Evolutionary conservation across 169 alveolate species (phyloP).

Genomic region (Plasmodium ovale): DNA sequence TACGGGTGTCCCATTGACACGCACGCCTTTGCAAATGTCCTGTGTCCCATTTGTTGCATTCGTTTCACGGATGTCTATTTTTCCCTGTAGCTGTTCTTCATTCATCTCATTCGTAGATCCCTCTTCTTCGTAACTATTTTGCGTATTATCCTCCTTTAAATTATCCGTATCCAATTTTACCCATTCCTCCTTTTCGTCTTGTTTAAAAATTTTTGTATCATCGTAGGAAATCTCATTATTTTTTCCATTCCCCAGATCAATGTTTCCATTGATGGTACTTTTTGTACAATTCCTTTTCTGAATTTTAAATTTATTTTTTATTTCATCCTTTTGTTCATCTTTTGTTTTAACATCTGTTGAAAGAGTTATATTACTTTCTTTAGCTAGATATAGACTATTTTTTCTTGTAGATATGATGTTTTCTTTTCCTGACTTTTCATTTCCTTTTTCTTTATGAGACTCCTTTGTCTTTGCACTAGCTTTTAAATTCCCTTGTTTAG

Average conservation of each 20-base stretch:
- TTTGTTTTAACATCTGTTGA: not conserved
- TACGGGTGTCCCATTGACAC: no score
- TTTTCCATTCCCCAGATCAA: not conserved
- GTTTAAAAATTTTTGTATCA: not conserved
- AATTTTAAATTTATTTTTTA: slow-evolving; percentile 5
- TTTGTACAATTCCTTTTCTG: slow-evolving; percentile 7
- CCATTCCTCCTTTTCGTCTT: not conserved
- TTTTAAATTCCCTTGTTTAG: not conserved
- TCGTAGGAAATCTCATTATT: not conserved
- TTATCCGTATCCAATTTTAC: no score
- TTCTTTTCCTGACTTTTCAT: slow-evolving; percentile 6
- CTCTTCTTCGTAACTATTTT: not conserved
- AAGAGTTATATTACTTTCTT: not conserved
- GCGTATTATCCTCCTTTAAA: no score
- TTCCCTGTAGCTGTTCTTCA: no score
- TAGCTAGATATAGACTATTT: not conserved
- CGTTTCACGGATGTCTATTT: no score
- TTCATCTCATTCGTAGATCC: no score
- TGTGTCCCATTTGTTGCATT: no score
- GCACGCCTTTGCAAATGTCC: no score
- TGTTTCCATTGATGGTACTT: slow-evolving; percentile 11
- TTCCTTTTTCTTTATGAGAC: slow-evolving; percentile 10
- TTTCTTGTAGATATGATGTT: slow-evolving; percentile 4
- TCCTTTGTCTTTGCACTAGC: not conserved
- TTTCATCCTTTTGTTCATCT: slow-evolving; percentile 8